Conservation (phyloP, 2,329 filamentous ascomycete genomes). For the Hirsutella rhossiliensis region DNA sequence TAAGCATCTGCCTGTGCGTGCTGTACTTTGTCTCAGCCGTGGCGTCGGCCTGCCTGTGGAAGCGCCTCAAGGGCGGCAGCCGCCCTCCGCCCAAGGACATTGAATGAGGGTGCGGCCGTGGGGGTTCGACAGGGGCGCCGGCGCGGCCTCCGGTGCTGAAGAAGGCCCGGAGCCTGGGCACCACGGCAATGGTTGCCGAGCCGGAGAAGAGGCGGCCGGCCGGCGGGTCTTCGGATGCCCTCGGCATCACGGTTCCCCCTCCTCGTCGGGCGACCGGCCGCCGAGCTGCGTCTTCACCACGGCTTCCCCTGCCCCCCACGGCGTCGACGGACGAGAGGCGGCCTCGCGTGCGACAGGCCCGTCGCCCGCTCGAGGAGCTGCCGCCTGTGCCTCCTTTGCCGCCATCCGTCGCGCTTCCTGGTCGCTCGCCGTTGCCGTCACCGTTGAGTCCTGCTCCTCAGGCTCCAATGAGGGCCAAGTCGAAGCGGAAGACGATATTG, state of each 20-base stretch:
- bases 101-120: conserved; percentile 38
- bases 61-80: conserved; percentile 34
- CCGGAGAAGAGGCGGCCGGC: conserved; percentile 10
- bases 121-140: conserved; percentile 13
- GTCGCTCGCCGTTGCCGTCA: not conserved
- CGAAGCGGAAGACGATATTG: conserved; percentile 33
- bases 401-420: not conserved
- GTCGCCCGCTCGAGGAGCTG: conserved; percentile 15
- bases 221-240: conserved; percentile 6
- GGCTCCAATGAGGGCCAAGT: conserved; percentile 11
- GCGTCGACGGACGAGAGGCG: conserved; percentile 15
- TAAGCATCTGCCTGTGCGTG: conserved; percentile 67
- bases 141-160: conserved; percentile 8
- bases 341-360: conserved; percentile 9
- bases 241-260: conserved; percentile 8
- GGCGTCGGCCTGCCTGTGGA: conserved; percentile 49
- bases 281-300: conserved; percentile 10
- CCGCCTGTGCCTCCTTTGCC: conserved; percentile 16
- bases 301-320: conserved; percentile 24
- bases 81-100: conserved; percentile 31
- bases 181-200: conserved; percentile 21
- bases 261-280: not conserved
- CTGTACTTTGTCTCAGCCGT: conserved; percentile 54
- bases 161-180: conserved; percentile 22
- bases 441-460: conserved; percentile 2